Conservation (phyloP, 2,329 filamentous ascomycete species). For the Xylariales sp. region DNA sequence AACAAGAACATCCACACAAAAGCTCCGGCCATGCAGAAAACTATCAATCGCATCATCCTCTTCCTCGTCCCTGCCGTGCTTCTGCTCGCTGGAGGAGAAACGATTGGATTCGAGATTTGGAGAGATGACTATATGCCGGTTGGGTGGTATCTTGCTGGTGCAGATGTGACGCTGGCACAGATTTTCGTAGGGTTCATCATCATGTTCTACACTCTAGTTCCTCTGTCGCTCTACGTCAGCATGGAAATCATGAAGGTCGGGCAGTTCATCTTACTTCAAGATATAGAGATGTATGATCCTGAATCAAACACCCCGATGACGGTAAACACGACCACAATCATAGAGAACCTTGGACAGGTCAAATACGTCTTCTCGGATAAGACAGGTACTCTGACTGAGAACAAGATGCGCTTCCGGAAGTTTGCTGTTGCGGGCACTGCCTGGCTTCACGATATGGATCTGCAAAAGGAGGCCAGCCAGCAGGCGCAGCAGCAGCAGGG, state of each 20-base stretch:
- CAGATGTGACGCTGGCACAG: slow-evolving; percentile 64
- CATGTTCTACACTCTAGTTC: slow-evolving; percentile 94
- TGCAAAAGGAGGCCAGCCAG: too few species aligned
- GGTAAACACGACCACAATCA: slow-evolving; percentile 81
- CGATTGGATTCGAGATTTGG: slow-evolving; percentile 77
- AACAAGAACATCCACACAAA: slow-evolving; percentile 87
- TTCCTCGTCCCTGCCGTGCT: slow-evolving; percentile 78
- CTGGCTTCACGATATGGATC: slow-evolving; percentile 77
- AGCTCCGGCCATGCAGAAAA: slow-evolving; percentile 73
- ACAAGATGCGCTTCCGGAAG: slow-evolving; percentile 88
- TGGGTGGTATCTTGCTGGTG: slow-evolving; percentile 70
- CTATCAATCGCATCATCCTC: slow-evolving; percentile 81
- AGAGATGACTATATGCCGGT: slow-evolving; percentile 53
- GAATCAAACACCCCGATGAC: slow-evolving; percentile 77
- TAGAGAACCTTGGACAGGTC: slow-evolving; percentile 84
- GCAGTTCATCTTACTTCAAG: slow-evolving; percentile 67
- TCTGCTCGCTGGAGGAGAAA: slow-evolving; percentile 69
- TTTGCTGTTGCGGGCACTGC: slow-evolving; percentile 78
- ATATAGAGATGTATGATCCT: slow-evolving; percentile 84
- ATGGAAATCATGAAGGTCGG: slow-evolving; percentile 90
- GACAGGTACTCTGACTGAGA: slow-evolving; percentile 85
- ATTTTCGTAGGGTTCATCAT: slow-evolving; percentile 86
- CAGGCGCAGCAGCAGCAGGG: too few species aligned
- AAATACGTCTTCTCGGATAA: slow-evolving; percentile 88
- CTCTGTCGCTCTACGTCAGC: slow-evolving; percentile 85